These are phyloP conservation scores for Phytophthora sp. DNA, from an alignment of 352 stramenopile genomes.

Conservation along the genomic window DNA sequence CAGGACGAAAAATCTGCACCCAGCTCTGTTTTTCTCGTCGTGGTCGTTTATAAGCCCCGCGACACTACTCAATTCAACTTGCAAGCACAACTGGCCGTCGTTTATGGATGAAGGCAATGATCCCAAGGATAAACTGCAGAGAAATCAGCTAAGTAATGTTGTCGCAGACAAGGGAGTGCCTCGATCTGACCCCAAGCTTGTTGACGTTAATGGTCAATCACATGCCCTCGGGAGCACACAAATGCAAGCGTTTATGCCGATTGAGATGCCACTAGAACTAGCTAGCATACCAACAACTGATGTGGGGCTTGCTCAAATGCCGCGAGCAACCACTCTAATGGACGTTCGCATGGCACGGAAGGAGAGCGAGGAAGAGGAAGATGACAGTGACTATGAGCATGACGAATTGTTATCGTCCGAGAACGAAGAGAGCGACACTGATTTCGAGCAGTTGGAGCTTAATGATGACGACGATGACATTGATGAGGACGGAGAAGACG, in stretches of 20 bases:
- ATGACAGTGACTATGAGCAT: conserved; percentile 87
- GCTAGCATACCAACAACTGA: neutral
- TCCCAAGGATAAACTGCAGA: conserved; percentile 31
- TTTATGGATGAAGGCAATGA: conserved; percentile 65
- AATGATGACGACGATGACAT: conserved; percentile 65
- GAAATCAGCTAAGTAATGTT: conserved; percentile 9
- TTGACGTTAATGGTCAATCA: neutral
- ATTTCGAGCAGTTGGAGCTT: conserved; percentile 81
- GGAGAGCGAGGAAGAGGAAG: conserved; percentile 55
- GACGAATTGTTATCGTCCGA: conserved; percentile 83
- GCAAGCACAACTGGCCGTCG: conserved; percentile 83
- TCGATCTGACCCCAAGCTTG: neutral
- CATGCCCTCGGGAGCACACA: neutral
- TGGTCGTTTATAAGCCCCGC: conserved; percentile 80
- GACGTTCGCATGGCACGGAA: conserved; percentile 15
- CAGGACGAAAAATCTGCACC: conserved; percentile 71
- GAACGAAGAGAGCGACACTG: conserved; percentile 72
- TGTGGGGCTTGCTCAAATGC: conserved; percentile 6
- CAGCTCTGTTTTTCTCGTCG: conserved; percentile 85
- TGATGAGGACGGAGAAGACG: conserved; percentile 38
- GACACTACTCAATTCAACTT: conserved; percentile 69
- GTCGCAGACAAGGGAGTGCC: neutral
- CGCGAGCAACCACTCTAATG: conserved; percentile 18
- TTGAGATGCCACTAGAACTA: conserved; percentile 30
- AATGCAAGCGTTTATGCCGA: conserved; percentile 25